Evolutionary conservation across 257 asterid species (phyloP), one percentile per base, ranked within the genome.

Genomic region (Agastache rugosa): DNA sequence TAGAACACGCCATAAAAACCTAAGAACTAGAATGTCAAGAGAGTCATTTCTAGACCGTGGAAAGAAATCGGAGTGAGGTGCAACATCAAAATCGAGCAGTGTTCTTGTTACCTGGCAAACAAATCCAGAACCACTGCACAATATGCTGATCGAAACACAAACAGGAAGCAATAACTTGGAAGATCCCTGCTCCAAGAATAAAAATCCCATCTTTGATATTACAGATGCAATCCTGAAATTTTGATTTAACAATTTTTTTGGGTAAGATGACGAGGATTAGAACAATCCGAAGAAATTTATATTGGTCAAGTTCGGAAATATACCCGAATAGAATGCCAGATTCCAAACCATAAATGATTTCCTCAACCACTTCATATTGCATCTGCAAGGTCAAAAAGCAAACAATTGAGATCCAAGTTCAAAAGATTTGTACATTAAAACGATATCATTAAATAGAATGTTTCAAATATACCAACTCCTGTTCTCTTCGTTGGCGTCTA

Each of bases 251-350:
- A 9, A 6, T 20, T 42, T n/a, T 14, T 14, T 10, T 29, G 20
- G 16, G 58, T 63, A 58, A 60, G 69, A 51, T 7, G 39, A 8
- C 11, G 22, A 27, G 34, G 15, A 77, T 37, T 11, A 54, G 15
- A 82, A 65, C 56, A 51, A 67, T 9, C 19, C 19, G 19, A 64
- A 67, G 48, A 45, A 67, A 67, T 29, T 62, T 41, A 22, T 51
- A 56, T 69, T 37, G 48, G 11, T 61, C 67, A 39, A 68, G 74
- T 50, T 71, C 45, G 66, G 55, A 67, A 4, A 66, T 54, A 53
- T 89, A 94, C 99, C 99, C 99, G 66, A 92, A 95, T 71, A 95
- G 81, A 83, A 92, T 92, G 79, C 99, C 99, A 20, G 99, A 92
- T 80, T 91, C 96, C 83, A 95, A 80, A 73, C 99, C 99, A 50